Evolutionary conservation across 257 asterid genomes (phyloP).

Genomic region (Capsicum baccatum): DNA sequence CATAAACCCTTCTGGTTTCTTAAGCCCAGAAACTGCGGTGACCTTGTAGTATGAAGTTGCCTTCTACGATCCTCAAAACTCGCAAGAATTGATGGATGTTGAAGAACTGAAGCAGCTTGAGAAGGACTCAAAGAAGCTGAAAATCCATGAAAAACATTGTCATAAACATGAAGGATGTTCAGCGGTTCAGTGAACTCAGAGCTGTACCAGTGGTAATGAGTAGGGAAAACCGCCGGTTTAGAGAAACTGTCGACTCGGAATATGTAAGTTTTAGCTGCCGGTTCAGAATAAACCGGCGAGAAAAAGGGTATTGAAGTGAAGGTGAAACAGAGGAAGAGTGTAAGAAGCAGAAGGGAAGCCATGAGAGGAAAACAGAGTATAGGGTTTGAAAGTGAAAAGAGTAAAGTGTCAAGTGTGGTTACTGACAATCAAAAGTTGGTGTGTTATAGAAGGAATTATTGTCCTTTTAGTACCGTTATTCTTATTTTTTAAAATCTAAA

Average conservation of each 20-base stretch:
- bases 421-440: constrained; percentile 25
- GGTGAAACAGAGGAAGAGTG: constrained; percentile 27
- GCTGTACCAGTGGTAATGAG: constrained; percentile 94
- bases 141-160: constrained; percentile 91
- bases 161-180: constrained; percentile 80
- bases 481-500: background rate
- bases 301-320: background rate
- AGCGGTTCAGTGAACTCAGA: constrained; percentile 73
- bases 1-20: constrained; percentile 87
- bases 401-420: constrained; percentile 30
- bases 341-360: constrained; percentile 42
- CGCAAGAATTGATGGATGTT: constrained; percentile 77
- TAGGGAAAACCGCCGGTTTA: constrained; percentile 85
- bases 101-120: constrained; percentile 62
- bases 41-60: constrained; percentile 88
- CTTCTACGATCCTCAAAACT: constrained; percentile 85
- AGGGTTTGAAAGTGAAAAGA: constrained; percentile 38
- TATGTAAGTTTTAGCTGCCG: constrained; percentile 70
- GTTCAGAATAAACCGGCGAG: constrained; percentile 39
- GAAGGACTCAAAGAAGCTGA: constrained; percentile 72
- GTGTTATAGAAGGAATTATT: constrained; percentile 47
- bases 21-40: constrained; percentile 95
- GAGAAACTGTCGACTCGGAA: constrained; percentile 65
- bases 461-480: constrained; percentile 20
- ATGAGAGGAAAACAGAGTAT: constrained; percentile 23